Percentiles rank a stretch among this genome's conserved stretches.
Evolutionary conservation across 192 early-diverging fungal genomes (phyloP).

Genomic region (Coemansia sp.): DNA sequence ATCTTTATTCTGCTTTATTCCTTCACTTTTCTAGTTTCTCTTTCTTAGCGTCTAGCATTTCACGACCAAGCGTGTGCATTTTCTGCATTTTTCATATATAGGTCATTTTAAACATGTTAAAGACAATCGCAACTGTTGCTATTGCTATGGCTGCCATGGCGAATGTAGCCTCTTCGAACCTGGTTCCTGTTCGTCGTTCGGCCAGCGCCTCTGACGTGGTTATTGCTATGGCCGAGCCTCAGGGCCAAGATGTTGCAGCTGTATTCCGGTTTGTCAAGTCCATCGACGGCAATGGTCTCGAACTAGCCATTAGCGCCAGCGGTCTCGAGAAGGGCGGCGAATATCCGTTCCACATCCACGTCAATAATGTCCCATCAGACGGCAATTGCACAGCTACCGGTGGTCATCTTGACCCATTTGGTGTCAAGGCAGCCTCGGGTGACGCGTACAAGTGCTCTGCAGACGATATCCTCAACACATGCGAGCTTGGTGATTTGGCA

Average conservation of each 20-base stretch:
- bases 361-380: slow-evolving; percentile 28
- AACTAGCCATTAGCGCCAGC: slow-evolving; percentile 26
- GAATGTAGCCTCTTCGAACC: too few species aligned
- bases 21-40: too few species aligned
- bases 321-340: slow-evolving; percentile 25
- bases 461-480: slow-evolving; percentile 30
- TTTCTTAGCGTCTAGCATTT: too few species aligned
- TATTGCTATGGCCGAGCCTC: slow-evolving; percentile 19
- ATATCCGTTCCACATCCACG: slow-evolving; percentile 55
- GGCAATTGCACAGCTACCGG: slow-evolving; percentile 54
- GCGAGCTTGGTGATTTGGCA: slow-evolving; percentile 61
- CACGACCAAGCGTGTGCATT: too few species aligned
- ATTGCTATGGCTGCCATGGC: too few species aligned
- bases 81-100: too few species aligned
- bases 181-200: too few species aligned
- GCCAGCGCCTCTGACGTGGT: too few species aligned
- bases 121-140: too few species aligned
- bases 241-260: slow-evolving; percentile 12
- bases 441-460: slow-evolving; percentile 36
- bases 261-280: slow-evolving; percentile 24
- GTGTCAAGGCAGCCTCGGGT: slow-evolving; percentile 16
- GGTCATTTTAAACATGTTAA: too few species aligned
- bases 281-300: slow-evolving; percentile 18
- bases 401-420: slow-evolving; percentile 48
- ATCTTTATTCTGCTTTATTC: too few species aligned